phyloP scores from a whole-genome alignment of 495 filamentous ascomycete species.

The Cudoniella acicularis region DNA sequence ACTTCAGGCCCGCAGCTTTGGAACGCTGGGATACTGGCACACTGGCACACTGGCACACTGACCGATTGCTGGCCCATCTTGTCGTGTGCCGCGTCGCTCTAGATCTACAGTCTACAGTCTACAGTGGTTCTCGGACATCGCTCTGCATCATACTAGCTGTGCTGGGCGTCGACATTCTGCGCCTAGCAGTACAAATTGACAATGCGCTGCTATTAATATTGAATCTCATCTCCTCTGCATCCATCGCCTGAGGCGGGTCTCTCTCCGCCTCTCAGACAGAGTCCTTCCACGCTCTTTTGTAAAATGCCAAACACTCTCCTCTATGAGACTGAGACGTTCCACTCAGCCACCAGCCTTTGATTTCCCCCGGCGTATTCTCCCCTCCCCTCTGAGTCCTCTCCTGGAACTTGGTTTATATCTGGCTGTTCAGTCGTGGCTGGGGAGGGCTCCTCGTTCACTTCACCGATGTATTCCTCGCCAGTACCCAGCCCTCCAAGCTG shows the following conservation, averaged over 20 bases:
- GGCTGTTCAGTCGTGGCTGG: too few relatives aligned
- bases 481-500: conserved; percentile 19
- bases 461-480: conserved; percentile 22
- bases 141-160: not conserved
- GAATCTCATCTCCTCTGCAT: too few relatives aligned
- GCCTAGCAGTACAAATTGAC: not conserved
- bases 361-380: not conserved
- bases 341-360: conserved; percentile 9
- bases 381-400: not conserved
- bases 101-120: too few relatives aligned
- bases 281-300: not conserved
- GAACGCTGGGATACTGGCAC: too few relatives aligned
- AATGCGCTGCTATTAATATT: not conserved
- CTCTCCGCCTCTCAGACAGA: not conserved
- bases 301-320: conserved; percentile 14
- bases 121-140: not conserved
- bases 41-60: too few relatives aligned
- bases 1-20: not conserved
- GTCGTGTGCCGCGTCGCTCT: not conserved
- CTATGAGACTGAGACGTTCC: not conserved
- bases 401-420: too few relatives aligned
- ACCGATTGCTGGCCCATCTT: not conserved
- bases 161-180: not conserved
- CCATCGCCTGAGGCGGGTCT: too few relatives aligned
- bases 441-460: not conserved